Evolutionary conservation across 2,329 filamentous ascomycete genomes (phyloP), one percentile per base, ranked within the genome.

Genomic region (Plenodomus lindquistii): DNA sequence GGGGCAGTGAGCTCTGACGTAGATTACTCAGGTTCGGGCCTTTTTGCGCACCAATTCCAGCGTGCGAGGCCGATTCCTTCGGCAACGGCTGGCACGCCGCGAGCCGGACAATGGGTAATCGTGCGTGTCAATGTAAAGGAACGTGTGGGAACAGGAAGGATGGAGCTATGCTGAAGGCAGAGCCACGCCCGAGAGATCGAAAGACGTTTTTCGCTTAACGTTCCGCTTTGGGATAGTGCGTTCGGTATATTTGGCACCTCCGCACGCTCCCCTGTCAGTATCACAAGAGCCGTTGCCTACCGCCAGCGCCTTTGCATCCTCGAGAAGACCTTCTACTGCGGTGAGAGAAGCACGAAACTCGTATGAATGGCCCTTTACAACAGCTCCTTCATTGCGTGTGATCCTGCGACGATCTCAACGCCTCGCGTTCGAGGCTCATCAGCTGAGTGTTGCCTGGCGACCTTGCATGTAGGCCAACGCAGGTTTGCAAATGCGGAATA

Each of bases 1-100:
- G 51, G 47, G 47, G 46, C 50, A 57, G 53, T 58, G 57, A 46
- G 49, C 46, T 58, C 56, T 65, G 62, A 64, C 59, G 55, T 58
- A 42, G 54, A 56, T 51, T 57, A 46, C 47, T 56, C 53, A 61
- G 51, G 54, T 52, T 55, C 55, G 51, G 53, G 42, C 40, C 52
- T 46, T 41, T 44, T 22, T 17, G 38, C 42, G 44, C 44, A 42
- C 43, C 40, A 37, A 37, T 37, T 20, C 7, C 22, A 37, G 40
- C 27, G 20, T 22, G 37, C 19, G 20, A 31, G 18, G 18, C 24
- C 40, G 37, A 24, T 35, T 34, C 37, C 17, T 16, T 38, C 51
- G 48, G 50, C 47, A 54, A 52, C 48, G 48, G 44, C 46, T 54
- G 40, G 46, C 52, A 46, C 47, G 46, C 46, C 40, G 27, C 27